Evolutionary conservation across 345 rosid genomes (phyloP).

Genomic region (Abelmoschus esculentus): DNA sequence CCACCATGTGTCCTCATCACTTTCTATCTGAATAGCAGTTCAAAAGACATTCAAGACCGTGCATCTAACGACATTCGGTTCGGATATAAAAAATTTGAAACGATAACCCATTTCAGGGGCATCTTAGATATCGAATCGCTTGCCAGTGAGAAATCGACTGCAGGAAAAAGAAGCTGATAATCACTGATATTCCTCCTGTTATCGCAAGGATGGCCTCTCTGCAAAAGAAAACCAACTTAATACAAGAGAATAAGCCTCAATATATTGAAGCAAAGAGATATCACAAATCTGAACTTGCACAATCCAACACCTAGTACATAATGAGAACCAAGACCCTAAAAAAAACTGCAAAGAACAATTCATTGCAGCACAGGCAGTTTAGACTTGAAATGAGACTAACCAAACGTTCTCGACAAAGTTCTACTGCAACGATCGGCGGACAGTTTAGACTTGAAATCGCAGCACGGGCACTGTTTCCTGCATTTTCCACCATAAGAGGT

Average conservation of each 20-base stretch:
- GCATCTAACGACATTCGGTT: slow-evolving; percentile 4
- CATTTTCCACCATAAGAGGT: slow-evolving; percentile 89
- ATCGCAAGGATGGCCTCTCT: slow-evolving; percentile 50
- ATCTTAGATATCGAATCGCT: slow-evolving; percentile 31
- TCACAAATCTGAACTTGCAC: not conserved
- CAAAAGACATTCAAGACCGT: slow-evolving; percentile 18
- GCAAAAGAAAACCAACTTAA: slow-evolving; percentile 13
- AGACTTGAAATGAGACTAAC: slow-evolving; percentile 27
- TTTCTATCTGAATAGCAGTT: slow-evolving; percentile 52
- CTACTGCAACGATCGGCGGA: slow-evolving; percentile 72
- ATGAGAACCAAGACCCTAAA: not conserved
- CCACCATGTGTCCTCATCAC: slow-evolving; percentile 72
- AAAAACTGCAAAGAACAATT: not conserved
- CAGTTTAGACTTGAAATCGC: slow-evolving; percentile 77
- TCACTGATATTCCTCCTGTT: slow-evolving; percentile 37
- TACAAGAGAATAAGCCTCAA: not conserved
- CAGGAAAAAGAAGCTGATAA: slow-evolving; percentile 82
- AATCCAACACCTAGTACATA: not conserved
- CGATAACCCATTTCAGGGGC: slow-evolving; percentile 19
- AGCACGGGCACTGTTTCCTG: slow-evolving; percentile 63
- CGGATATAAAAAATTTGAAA: slow-evolving; percentile 13
- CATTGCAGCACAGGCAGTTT: not conserved
- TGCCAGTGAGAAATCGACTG: slow-evolving; percentile 91
- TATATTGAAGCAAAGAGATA: not conserved
- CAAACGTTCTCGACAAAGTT: slow-evolving; percentile 92